phyloP scores from a whole-genome alignment of 2,329 filamentous ascomycete species.

The Ilyonectria robusta region DNA sequence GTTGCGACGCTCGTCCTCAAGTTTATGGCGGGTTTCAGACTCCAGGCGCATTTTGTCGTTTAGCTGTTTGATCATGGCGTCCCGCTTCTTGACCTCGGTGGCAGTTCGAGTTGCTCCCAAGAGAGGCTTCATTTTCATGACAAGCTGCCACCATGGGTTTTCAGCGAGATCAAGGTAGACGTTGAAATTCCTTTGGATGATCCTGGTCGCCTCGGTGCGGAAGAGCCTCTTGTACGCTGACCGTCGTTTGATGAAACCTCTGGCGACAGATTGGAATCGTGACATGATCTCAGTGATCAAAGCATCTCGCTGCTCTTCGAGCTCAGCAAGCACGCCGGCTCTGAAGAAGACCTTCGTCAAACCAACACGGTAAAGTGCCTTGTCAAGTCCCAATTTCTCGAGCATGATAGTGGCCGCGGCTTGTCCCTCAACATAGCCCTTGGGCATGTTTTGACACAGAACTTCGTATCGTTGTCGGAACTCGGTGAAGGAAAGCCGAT shows the following conservation, averaged over 20 bases:
- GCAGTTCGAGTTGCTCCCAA: slow-evolving; percentile 93
- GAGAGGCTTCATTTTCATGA: slow-evolving; percentile 94
- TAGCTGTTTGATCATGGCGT: slow-evolving; percentile 91
- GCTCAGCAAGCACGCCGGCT: slow-evolving; percentile 92
- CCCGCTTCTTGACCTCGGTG: slow-evolving; percentile 93
- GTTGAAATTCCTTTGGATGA: slow-evolving; percentile 95
- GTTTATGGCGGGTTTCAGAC: slow-evolving; percentile 78
- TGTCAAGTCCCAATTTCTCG: slow-evolving; percentile 88
- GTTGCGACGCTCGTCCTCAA: slow-evolving; percentile 93
- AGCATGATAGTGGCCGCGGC: slow-evolving; percentile 88
- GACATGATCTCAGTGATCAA: slow-evolving; percentile 96
- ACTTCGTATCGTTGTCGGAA: slow-evolving; percentile 98
- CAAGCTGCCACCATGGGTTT: slow-evolving; percentile 97
- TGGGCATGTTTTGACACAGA: slow-evolving; percentile 89
- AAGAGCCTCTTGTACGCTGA: slow-evolving; percentile 95
- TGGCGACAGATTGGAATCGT: slow-evolving; percentile 90
- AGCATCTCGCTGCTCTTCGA: slow-evolving; percentile 95
- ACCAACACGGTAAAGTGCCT: slow-evolving; percentile 90
- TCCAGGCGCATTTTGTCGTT: slow-evolving; percentile 88
- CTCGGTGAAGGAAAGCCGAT: slow-evolving; percentile 90
- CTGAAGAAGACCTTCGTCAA: slow-evolving; percentile 98
- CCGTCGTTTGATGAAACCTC: slow-evolving; percentile 90
- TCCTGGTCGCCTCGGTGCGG: slow-evolving; percentile 91
- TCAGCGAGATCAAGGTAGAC: slow-evolving; percentile 91
- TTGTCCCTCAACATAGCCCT: slow-evolving; percentile 92